phyloP scores from a whole-genome alignment of 2,329 filamentous ascomycete species.

The Phialophora tarda region DNA sequence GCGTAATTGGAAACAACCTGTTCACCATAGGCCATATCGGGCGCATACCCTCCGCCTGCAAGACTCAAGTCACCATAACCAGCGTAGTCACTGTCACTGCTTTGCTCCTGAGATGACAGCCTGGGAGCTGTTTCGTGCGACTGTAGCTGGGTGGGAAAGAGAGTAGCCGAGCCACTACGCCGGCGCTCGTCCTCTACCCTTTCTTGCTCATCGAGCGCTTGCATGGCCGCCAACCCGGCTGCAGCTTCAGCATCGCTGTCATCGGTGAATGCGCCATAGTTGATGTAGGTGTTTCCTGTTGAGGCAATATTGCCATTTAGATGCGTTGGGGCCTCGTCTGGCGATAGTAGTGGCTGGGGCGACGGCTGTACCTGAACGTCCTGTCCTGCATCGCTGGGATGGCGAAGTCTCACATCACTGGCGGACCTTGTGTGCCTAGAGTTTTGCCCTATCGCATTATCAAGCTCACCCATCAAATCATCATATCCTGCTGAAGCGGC shows the following conservation, averaged over 20 bases:
- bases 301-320: constrained; percentile 58
- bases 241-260: constrained; percentile 89
- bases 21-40: constrained; percentile 65
- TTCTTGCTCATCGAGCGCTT: constrained; percentile 79
- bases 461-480: constrained; percentile 63
- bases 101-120: constrained; percentile 44
- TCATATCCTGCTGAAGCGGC: constrained; percentile 56
- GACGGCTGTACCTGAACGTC: constrained; percentile 38
- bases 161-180: constrained; percentile 53
- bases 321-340: constrained; percentile 53
- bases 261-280: constrained; percentile 62
- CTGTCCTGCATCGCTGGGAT: constrained; percentile 23
- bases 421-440: constrained; percentile 25
- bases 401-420: constrained; percentile 26
- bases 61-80: constrained; percentile 70
- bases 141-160: constrained; percentile 45
- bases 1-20: constrained; percentile 46
- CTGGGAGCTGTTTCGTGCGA: constrained; percentile 44
- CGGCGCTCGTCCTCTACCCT: constrained; percentile 61
- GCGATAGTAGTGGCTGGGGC: constrained; percentile 43
- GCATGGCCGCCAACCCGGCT: constrained; percentile 81
- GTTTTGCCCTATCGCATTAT: constrained; percentile 53
- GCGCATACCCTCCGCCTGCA: constrained; percentile 73
- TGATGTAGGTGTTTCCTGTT: constrained; percentile 53
- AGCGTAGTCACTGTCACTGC: constrained; percentile 75